phyloP scores from a whole-genome alignment of 257 asterid genomes.

The Coffea eugenioides region DNA sequence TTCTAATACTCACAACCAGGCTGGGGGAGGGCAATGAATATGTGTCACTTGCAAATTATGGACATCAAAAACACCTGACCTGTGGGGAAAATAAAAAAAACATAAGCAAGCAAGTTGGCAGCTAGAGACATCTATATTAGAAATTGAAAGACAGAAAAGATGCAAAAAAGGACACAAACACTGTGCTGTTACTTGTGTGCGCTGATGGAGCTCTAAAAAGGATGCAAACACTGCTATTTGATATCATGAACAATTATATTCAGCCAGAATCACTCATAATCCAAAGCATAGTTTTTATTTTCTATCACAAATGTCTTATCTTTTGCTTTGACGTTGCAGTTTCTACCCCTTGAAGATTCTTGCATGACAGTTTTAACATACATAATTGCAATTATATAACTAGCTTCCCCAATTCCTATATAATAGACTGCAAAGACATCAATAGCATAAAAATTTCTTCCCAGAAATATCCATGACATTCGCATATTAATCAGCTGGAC shows the following conservation, averaged over 20 bases:
- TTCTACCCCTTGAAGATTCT: neutral
- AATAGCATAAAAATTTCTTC: too few relatives aligned
- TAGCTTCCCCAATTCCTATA: too few relatives aligned
- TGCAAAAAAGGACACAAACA: too few relatives aligned
- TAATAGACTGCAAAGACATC: too few relatives aligned
- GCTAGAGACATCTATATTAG: neutral
- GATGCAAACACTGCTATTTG: too few relatives aligned
- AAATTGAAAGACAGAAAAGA: neutral
- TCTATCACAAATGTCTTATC: neutral
- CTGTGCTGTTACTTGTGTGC: neutral
- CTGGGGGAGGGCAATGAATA: conserved; percentile 94
- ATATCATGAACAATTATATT: too few relatives aligned
- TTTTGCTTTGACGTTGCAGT: neutral
- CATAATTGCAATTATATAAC: too few relatives aligned
- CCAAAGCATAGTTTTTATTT: neutral
- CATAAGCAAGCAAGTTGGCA: neutral
- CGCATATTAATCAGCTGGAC: too few relatives aligned
- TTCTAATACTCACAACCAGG: conserved; percentile 72
- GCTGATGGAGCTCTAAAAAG: neutral
- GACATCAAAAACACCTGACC: conserved; percentile 92
- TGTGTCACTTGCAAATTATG: conserved; percentile 79
- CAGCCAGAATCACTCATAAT: neutral
- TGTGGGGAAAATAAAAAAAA: conserved; percentile 24
- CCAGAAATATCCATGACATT: too few relatives aligned
- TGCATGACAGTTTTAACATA: too few relatives aligned